Conservation (phyloP, 177 flowering plant species). For the Vitis hybrid region DNA sequence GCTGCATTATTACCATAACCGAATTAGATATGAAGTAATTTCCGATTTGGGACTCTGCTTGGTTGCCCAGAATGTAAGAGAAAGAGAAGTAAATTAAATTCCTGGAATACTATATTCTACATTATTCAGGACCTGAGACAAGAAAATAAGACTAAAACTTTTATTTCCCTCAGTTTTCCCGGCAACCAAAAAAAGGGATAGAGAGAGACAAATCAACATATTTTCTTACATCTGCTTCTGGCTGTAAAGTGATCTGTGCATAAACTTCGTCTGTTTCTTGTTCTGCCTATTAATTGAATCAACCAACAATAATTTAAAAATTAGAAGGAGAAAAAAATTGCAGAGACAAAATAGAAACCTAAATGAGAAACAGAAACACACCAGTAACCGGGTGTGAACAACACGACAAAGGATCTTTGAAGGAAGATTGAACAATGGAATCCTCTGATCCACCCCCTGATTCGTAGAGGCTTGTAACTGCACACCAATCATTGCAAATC, state of each 20-base stretch:
- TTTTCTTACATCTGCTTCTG: slow-evolving; percentile 52
- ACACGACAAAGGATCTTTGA: slow-evolving; percentile 68
- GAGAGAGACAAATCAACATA: background rate
- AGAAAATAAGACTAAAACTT: no score
- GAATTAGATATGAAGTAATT: background rate
- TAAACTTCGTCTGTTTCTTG: slow-evolving; percentile 75
- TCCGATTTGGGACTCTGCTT: background rate
- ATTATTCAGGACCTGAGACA: no score
- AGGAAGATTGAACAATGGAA: slow-evolving; percentile 50
- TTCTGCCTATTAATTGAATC: slow-evolving; percentile 49
- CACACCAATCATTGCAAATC: slow-evolving; percentile 4
- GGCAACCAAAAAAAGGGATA: background rate
- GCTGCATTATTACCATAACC: slow-evolving; percentile 29
- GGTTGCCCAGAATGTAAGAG: background rate
- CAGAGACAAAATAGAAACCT: background rate
- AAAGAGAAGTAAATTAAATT: background rate
- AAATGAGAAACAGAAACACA: slow-evolving; percentile 16
- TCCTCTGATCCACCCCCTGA: slow-evolving; percentile 49
- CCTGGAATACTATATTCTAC: no score
- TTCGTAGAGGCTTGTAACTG: slow-evolving; percentile 68
- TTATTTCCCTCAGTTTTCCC: background rate
- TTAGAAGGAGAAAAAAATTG: background rate
- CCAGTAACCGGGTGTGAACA: slow-evolving; percentile 47
- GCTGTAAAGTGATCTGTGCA: slow-evolving; percentile 63
- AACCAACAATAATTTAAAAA: slow-evolving; percentile 3